Evolutionary conservation across 2,329 filamentous ascomycete genomes (phyloP).

Genomic region (Hawksworthiomyces lignivorus): DNA sequence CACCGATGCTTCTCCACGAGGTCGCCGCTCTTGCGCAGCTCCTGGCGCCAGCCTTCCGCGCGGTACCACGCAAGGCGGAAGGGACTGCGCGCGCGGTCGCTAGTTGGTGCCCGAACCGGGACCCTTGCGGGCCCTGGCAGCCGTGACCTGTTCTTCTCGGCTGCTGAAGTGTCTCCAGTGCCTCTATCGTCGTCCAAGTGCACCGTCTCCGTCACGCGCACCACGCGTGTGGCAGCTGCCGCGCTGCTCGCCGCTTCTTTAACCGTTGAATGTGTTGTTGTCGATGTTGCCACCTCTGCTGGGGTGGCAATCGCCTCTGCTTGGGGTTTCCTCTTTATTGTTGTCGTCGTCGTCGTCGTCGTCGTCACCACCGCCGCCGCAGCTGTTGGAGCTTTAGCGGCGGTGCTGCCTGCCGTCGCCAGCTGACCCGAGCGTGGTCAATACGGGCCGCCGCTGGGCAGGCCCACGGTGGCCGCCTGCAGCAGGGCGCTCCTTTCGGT

Average conservation of each 20-base stretch:
- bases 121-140: too few species aligned
- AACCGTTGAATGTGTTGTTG: too few species aligned
- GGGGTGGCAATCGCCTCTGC: too few species aligned
- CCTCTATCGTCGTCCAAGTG: too few species aligned
- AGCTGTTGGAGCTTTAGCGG: not conserved
- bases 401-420: not conserved
- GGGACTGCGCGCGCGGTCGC: conserved; percentile 4
- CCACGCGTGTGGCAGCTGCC: too few species aligned
- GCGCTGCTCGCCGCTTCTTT: too few species aligned
- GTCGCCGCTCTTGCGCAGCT: conserved; percentile 24
- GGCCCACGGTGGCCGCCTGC: conserved; percentile 9
- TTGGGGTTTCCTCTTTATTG: too few species aligned
- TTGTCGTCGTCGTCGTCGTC: not conserved
- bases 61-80: conserved; percentile 30
- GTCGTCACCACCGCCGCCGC: conserved; percentile 10
- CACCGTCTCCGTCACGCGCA: too few species aligned
- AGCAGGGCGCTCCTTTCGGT: conserved; percentile 26
- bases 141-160: too few species aligned
- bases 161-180: too few species aligned
- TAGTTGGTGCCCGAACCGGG: too few species aligned
- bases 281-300: not conserved
- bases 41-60: conserved; percentile 29
- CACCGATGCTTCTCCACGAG: conserved; percentile 26
- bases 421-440: conserved; percentile 30
- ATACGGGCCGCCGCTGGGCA: conserved; percentile 14